Evolutionary conservation across 192 early-diverging fungal species (phyloP).

Genomic region (Phycomyces blakesleeanus): DNA sequence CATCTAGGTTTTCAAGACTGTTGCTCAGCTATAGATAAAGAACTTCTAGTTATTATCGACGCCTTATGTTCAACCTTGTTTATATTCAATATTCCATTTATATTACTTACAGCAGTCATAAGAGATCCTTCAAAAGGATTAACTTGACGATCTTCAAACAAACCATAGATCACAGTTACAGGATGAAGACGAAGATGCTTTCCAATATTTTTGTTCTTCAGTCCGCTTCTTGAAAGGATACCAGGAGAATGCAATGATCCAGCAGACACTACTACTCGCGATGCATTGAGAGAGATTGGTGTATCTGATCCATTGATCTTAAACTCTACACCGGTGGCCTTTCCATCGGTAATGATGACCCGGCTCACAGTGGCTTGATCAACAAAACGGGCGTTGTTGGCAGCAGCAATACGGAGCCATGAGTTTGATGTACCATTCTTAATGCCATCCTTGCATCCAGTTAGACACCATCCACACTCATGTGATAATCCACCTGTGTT

Average conservation of each 20-base stretch:
- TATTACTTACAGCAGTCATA: constrained; percentile 59
- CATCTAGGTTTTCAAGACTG: constrained; percentile 55
- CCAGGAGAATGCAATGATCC: constrained; percentile 69
- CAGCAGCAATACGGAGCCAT: constrained; percentile 68
- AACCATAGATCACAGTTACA: constrained; percentile 55
- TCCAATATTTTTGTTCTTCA: constrained; percentile 72
- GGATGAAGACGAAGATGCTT: constrained; percentile 64
- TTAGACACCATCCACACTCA: constrained; percentile 60
- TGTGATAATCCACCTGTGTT: constrained; percentile 55
- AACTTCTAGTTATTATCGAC: not conserved
- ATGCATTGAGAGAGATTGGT: constrained; percentile 43
- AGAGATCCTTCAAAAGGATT: constrained; percentile 56
- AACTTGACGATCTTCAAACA: constrained; percentile 44
- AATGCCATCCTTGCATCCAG: constrained; percentile 67
- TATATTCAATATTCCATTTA: no score
- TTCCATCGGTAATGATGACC: constrained; percentile 51
- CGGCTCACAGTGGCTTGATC: constrained; percentile 52
- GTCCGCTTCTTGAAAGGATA: constrained; percentile 57
- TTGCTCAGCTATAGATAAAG: constrained; percentile 28
- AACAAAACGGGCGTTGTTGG: constrained; percentile 59
- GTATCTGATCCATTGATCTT: constrained; percentile 18
- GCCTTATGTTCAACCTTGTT: no score
- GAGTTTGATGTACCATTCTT: constrained; percentile 67
- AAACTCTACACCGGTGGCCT: constrained; percentile 25
- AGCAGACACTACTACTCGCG: constrained; percentile 55